phyloP scores from a whole-genome alignment of 2,329 filamentous ascomycete species.

The Chrysosporium queenslandicum region DNA sequence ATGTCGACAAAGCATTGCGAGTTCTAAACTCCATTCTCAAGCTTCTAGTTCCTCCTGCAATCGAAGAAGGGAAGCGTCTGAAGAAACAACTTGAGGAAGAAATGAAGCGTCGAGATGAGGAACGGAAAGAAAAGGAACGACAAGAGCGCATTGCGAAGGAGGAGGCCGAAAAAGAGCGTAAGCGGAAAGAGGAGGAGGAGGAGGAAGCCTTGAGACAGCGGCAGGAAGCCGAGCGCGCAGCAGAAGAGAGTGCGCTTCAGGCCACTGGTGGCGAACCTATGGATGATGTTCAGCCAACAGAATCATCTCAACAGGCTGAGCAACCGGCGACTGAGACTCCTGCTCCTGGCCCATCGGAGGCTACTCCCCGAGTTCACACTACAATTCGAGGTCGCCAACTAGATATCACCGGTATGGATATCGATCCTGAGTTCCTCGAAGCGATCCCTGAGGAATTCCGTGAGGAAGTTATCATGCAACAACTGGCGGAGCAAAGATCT shows the following conservation, averaged over 20 bases:
- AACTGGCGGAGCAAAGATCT: conserved; percentile 71
- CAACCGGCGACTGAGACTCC: conserved; percentile 26
- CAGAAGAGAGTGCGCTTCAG: conserved; percentile 38
- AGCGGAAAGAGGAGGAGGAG: conserved; percentile 59
- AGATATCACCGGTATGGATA: conserved; percentile 88
- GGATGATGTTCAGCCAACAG: conserved; percentile 62
- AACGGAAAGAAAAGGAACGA: conserved; percentile 52
- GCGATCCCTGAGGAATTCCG: conserved; percentile 96
- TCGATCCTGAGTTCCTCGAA: conserved; percentile 87
- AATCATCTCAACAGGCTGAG: conserved; percentile 28
- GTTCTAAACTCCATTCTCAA: conserved; percentile 61
- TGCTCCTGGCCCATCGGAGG: conserved; percentile 41
- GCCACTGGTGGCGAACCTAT: conserved; percentile 46
- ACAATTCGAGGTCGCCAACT: conserved; percentile 77
- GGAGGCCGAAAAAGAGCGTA: conserved; percentile 62
- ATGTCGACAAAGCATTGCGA: conserved; percentile 58
- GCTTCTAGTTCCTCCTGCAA: conserved; percentile 69
- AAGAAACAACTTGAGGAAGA: conserved; percentile 51
- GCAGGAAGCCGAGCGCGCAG: conserved; percentile 50
- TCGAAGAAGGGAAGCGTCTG: conserved; percentile 65
- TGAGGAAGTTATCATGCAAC: conserved; percentile 89
- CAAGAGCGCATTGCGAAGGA: conserved; percentile 56
- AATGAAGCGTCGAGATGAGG: conserved; percentile 50
- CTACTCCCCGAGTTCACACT: conserved; percentile 58
- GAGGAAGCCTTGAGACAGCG: conserved; percentile 43